Conservation (phyloP, 371 early-diverging fungal genomes). For the Fennellomyces sp. region DNA sequence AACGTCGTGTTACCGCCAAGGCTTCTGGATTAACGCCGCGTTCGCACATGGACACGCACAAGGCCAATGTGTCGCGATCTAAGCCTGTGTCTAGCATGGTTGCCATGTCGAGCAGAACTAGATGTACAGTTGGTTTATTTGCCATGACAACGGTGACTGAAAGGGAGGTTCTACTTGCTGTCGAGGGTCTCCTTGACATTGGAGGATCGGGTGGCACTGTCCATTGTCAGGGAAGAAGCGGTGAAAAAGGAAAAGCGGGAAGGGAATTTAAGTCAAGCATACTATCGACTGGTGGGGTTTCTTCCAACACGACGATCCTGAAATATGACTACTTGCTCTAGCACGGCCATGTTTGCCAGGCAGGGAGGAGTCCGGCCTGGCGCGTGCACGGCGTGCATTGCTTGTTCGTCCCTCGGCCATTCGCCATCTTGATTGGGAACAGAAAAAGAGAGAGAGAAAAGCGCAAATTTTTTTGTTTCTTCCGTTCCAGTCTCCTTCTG, state of each 20-base stretch:
- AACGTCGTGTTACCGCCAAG: conserved; percentile 55
- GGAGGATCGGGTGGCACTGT: not conserved
- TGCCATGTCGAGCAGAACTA: conserved; percentile 71
- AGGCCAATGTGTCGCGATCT: conserved; percentile 70
- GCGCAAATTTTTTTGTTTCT: not conserved
- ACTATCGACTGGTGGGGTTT: not conserved
- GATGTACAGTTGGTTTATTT: not conserved
- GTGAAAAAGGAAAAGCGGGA: not conserved
- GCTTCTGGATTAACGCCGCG: conserved; percentile 86
- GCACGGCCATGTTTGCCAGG: not conserved
- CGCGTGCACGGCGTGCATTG: no score
- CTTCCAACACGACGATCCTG: conserved; percentile 1
- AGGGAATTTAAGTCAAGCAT: not conserved
- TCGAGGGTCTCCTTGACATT: conserved; percentile 27
- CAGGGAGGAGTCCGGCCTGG: not conserved
- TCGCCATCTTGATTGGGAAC: no score
- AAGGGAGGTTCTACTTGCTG: conserved; percentile 12
- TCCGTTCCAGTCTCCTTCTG: no score
- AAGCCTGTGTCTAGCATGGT: conserved; percentile 73
- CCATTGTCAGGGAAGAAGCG: not conserved
- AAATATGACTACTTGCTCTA: not conserved
- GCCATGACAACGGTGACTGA: not conserved
- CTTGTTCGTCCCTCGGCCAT: no score
- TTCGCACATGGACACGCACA: conserved; percentile 75
- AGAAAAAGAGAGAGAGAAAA: no score